A percentile compares a stretch with the other conserved stretches of the same genome.
Conservation (phyloP, 257 asterid genomes). For the Paulownia fortunei region DNA sequence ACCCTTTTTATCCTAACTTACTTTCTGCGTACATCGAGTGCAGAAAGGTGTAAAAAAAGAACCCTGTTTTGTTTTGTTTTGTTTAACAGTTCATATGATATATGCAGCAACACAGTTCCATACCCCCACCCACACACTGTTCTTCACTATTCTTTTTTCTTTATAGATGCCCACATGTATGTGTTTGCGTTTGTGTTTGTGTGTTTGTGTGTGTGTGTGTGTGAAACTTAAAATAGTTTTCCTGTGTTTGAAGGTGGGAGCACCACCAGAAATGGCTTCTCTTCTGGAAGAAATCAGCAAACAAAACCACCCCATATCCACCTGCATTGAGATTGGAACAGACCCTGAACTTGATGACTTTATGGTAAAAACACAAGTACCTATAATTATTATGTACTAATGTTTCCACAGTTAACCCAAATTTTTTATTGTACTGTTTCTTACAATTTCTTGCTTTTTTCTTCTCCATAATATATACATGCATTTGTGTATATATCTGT, state of each 20-base stretch:
- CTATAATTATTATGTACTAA: not conserved
- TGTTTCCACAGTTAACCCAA: not conserved
- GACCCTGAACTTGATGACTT: slow-evolving; percentile 86
- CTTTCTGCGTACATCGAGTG: slow-evolving; percentile 76
- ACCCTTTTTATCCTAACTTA: slow-evolving; percentile 82
- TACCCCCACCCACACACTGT: not conserved
- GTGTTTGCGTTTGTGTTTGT: not conserved
- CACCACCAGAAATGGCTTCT: slow-evolving; percentile 70
- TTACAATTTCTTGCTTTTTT: not conserved
- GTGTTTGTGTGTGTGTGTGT: not conserved
- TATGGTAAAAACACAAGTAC: slow-evolving; percentile 54
- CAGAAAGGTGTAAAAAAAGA: slow-evolving; percentile 53
- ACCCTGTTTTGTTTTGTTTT: not conserved
- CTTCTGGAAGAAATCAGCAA: slow-evolving; percentile 74
- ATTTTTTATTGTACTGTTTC: not conserved
- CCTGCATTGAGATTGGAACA: slow-evolving; percentile 49
- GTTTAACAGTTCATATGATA: not conserved
- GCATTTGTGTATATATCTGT: not conserved
- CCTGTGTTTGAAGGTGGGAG: slow-evolving; percentile 68
- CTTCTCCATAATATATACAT: not conserved
- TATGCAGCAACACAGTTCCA: not conserved
- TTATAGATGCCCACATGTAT: not conserved
- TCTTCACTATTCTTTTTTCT: not conserved
- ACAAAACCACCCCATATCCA: slow-evolving; percentile 40
- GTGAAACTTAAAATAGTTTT: not conserved